Evolutionary conservation across 2,329 filamentous ascomycete genomes (phyloP).

Genomic region (Claviceps africana): DNA sequence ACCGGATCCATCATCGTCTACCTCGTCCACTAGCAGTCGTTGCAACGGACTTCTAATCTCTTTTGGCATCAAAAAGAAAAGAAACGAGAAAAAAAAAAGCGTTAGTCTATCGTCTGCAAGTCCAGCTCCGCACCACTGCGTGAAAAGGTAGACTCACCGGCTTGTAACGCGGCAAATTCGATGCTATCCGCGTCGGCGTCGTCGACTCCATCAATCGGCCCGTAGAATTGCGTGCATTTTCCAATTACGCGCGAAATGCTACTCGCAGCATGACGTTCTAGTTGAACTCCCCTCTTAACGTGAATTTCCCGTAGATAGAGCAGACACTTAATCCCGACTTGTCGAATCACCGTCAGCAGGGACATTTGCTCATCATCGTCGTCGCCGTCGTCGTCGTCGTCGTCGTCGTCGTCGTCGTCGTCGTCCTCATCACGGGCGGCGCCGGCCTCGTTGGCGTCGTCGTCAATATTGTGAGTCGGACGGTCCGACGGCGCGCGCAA

Average conservation of each 20-base stretch:
- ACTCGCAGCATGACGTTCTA: conserved; percentile 28
- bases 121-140: not conserved
- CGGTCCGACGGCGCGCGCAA: conserved; percentile 3
- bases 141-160: conserved; percentile 12
- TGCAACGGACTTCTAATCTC: conserved; percentile 35
- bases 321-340: conserved; percentile 32
- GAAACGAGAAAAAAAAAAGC: not conserved
- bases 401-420: not conserved
- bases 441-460: not conserved
- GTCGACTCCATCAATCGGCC: conserved; percentile 16
- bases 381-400: not conserved
- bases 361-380: not conserved
- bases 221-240: conserved; percentile 28
- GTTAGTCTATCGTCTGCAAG: not conserved
- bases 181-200: conserved; percentile 15
- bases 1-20: conserved; percentile 47
- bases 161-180: conserved; percentile 15
- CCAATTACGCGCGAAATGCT: conserved; percentile 29
- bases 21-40: conserved; percentile 40
- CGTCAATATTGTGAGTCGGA: not conserved
- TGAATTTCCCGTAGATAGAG: conserved; percentile 32
- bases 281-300: conserved; percentile 25
- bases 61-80: conserved; percentile 5
- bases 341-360: conserved; percentile 17
- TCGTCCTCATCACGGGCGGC: not conserved